Conservation (phyloP, 78 protist genomes). For the Anaeramoeba flamelloides region DNA sequence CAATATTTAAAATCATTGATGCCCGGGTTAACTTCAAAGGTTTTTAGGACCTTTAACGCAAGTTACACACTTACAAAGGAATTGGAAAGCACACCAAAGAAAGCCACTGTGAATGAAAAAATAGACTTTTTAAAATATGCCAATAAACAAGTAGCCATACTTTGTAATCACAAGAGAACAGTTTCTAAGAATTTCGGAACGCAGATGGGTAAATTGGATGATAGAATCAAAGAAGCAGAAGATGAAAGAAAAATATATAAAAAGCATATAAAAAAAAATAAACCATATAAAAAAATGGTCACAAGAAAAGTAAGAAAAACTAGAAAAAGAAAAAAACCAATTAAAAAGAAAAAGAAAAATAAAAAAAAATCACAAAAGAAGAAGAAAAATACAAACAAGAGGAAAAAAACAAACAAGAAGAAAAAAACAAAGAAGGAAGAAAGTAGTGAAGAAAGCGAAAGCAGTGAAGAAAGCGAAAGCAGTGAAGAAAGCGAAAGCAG, state of each 20-base stretch:
- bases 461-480: no score
- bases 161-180: slow-evolving; percentile 94
- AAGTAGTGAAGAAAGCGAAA: no score
- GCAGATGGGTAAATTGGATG: background rate
- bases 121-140: slow-evolving; percentile 58
- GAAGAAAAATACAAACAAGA: no score
- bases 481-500: no score
- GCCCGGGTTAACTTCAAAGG: slow-evolving; percentile 86
- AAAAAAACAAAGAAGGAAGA: no score
- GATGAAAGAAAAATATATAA: background rate
- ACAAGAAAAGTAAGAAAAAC: slow-evolving; percentile 1
- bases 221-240: background rate
- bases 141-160: slow-evolving; percentile 86
- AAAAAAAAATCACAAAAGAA: background rate
- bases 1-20: slow-evolving; percentile 56
- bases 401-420: no score
- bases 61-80: slow-evolving; percentile 58
- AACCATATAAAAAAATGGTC: background rate
- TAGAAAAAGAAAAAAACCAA: background rate
- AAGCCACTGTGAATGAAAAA: slow-evolving; percentile 26
- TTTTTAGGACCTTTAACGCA: slow-evolving; percentile 98
- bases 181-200: slow-evolving; percentile 36
- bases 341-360: background rate
- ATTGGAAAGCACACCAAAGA: slow-evolving; percentile 8
- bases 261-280: background rate